A percentile compares a stretch with the other conserved stretches of the same genome.
Evolutionary conservation across 306 rosid species (phyloP).

Genomic region (Quillaja saponaria): DNA sequence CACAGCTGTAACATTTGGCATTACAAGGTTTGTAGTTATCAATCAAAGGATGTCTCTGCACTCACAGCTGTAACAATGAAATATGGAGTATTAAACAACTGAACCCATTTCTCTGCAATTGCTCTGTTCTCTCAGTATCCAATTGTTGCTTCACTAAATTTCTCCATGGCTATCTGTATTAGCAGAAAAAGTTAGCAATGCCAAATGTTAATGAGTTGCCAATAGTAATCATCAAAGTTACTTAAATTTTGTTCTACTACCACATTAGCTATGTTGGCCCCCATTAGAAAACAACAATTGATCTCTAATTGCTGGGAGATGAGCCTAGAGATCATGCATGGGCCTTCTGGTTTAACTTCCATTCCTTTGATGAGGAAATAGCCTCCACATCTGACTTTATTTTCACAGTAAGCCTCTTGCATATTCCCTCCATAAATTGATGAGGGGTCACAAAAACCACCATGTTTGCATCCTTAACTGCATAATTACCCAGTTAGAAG

Average conservation of each 20-base stretch:
- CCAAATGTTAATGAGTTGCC: too few relatives aligned
- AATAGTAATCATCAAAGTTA: too few relatives aligned
- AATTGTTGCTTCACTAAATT: conserved; percentile 95
- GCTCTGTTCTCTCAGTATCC: conserved; percentile 68
- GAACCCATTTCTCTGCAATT: conserved; percentile 90
- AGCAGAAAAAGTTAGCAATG: conserved; percentile 11
- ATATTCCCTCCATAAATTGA: conserved; percentile 90
- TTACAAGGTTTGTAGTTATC: background rate
- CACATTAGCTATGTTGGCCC: conserved; percentile 93
- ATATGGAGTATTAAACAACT: conserved; percentile 82
- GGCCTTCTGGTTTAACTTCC: conserved; percentile 97
- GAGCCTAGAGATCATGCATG: conserved; percentile 86
- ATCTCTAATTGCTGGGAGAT: conserved; percentile 63
- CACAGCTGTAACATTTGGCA: conserved; percentile 83
- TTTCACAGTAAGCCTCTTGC: conserved; percentile 69
- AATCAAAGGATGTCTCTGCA: conserved; percentile 18
- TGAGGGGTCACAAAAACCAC: conserved; percentile 92
- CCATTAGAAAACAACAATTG: conserved; percentile 89
- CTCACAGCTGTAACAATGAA: conserved; percentile 74
- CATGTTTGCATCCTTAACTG: conserved; percentile 84
- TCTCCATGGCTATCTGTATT: conserved; percentile 78
- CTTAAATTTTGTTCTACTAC: conserved; percentile 25
- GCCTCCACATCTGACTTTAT: conserved; percentile 65
- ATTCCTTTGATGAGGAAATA: conserved; percentile 91
- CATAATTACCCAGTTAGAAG: conserved; percentile 31